These are phyloP conservation scores for Aureobasidium musti DNA, from an alignment of 2,329 filamentous ascomycete genomes.

Conservation along the genomic window DNA sequence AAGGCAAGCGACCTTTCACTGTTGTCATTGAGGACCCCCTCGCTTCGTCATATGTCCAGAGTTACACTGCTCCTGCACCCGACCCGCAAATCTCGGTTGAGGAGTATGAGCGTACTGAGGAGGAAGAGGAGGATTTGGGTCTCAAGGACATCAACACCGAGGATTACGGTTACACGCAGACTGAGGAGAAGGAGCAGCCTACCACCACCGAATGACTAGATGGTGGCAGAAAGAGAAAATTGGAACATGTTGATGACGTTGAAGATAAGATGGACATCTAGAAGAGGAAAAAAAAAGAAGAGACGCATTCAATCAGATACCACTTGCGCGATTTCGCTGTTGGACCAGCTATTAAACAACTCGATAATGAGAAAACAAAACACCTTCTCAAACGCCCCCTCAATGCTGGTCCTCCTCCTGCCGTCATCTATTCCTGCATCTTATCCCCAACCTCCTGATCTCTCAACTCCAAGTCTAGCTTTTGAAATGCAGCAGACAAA, in stretches of 20 bases:
- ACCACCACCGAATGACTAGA: constrained; percentile 24
- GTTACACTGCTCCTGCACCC: constrained; percentile 73
- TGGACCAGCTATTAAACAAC: background rate
- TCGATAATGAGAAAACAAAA: background rate
- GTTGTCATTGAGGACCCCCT: constrained; percentile 84
- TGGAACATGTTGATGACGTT: constrained; percentile 26
- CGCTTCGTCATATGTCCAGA: constrained; percentile 92
- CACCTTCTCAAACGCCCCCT: background rate
- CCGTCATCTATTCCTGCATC: constrained; percentile 2
- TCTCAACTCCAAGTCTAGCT: constrained; percentile 25
- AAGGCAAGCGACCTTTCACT: constrained; percentile 76
- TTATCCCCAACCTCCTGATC: background rate
- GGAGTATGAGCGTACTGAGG: constrained; percentile 81
- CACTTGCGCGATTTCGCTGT: background rate
- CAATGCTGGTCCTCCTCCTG: background rate
- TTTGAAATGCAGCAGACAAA: constrained; percentile 13
- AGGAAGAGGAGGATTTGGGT: constrained; percentile 93
- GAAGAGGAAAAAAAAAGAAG: background rate
- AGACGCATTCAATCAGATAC: constrained; percentile 2
- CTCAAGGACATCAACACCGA: constrained; percentile 91
- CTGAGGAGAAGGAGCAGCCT: background rate
- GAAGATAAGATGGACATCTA: constrained; percentile 27
- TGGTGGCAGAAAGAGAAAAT: constrained; percentile 25
- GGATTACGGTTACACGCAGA: constrained; percentile 57
- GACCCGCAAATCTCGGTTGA: constrained; percentile 81